Percentiles rank a stretch among this genome's conserved stretches.
phyloP scores from a whole-genome alignment of 495 filamentous ascomycete genomes.

The Friedmanniomyces simplex region DNA sequence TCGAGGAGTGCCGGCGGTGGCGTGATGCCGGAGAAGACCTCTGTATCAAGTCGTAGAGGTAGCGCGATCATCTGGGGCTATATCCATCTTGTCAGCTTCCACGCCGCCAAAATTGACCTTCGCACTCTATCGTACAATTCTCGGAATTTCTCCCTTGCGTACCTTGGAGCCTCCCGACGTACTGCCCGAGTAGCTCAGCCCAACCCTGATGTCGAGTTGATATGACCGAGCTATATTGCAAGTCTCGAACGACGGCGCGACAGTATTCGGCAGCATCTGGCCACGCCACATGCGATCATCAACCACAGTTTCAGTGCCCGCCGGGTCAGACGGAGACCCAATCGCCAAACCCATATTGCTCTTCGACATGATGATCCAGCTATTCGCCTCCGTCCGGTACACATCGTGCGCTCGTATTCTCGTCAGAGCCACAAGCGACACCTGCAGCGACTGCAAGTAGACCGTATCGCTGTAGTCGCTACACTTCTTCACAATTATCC shows the following conservation, averaged over 20 bases:
- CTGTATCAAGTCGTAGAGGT: slow-evolving; percentile 63
- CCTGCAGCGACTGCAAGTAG: slow-evolving; percentile 66
- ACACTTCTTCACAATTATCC: slow-evolving; percentile 64
- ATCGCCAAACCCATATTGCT: slow-evolving; percentile 59
- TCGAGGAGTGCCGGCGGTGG: slow-evolving; percentile 68
- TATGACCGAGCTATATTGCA: slow-evolving; percentile 81
- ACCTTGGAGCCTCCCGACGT: slow-evolving; percentile 7
- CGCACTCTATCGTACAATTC: slow-evolving; percentile 10
- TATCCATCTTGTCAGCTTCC: neutral
- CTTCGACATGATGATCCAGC: slow-evolving; percentile 58
- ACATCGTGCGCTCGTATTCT: slow-evolving; percentile 65
- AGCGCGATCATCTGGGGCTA: slow-evolving; percentile 62
- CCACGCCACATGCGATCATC: slow-evolving; percentile 59
- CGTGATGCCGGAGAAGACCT: slow-evolving; percentile 83
- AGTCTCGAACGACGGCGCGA: slow-evolving; percentile 75
- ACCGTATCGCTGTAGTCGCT: slow-evolving; percentile 53
- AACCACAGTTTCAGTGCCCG: slow-evolving; percentile 55
- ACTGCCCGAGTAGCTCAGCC: slow-evolving; percentile 46
- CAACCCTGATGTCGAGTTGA: slow-evolving; percentile 69
- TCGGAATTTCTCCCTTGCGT: slow-evolving; percentile 4
- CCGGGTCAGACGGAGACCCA: slow-evolving; percentile 44
- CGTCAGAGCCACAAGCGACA: slow-evolving; percentile 71
- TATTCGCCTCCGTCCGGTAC: slow-evolving; percentile 49
- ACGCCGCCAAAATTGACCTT: slow-evolving; percentile 20
- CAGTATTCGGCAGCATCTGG: slow-evolving; percentile 62